These are phyloP conservation scores for Thelephora terrestris DNA, from an alignment of 1,284 basidiomycete genomes.

Conservation along the genomic window DNA sequence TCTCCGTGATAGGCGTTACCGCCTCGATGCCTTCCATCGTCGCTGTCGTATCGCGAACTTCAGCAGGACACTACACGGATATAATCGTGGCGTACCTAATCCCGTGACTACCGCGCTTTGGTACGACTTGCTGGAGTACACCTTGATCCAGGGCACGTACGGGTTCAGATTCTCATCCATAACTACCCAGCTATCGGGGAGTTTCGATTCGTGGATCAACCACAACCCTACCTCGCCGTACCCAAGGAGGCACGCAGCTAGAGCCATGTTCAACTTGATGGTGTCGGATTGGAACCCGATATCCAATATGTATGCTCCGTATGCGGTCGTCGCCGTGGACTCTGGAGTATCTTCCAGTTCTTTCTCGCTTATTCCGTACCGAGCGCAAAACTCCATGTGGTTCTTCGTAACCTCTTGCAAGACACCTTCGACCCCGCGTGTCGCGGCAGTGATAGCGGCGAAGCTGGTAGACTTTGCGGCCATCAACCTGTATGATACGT, in stretches of 20 bases:
- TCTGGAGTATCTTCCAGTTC: constrained; percentile 59
- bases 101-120: constrained; percentile 63
- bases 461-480: constrained; percentile 70
- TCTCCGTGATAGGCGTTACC: constrained; percentile 54
- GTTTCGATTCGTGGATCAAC: constrained; percentile 48
- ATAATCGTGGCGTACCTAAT: constrained; percentile 38
- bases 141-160: constrained; percentile 76
- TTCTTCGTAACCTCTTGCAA: constrained; percentile 57
- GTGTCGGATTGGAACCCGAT: constrained; percentile 68
- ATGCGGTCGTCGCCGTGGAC: constrained; percentile 65
- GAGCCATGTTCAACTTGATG: constrained; percentile 68
- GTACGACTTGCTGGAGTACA: constrained; percentile 66
- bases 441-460: constrained; percentile 53
- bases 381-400: constrained; percentile 61
- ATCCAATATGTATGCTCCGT: constrained; percentile 81
- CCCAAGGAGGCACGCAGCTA: constrained; percentile 82
- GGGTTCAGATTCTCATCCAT: constrained; percentile 40
- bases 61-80: neutral
- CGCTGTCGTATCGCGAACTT: constrained; percentile 27
- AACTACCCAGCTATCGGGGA: constrained; percentile 40
- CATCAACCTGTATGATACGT: constrained; percentile 41
- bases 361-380: constrained; percentile 55
- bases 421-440: constrained; percentile 57
- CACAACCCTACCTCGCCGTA: constrained; percentile 93
- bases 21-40: constrained; percentile 51